Evolutionary conservation across 192 early-diverging fungal species (phyloP).

Genomic region (Coemansia sp.): DNA sequence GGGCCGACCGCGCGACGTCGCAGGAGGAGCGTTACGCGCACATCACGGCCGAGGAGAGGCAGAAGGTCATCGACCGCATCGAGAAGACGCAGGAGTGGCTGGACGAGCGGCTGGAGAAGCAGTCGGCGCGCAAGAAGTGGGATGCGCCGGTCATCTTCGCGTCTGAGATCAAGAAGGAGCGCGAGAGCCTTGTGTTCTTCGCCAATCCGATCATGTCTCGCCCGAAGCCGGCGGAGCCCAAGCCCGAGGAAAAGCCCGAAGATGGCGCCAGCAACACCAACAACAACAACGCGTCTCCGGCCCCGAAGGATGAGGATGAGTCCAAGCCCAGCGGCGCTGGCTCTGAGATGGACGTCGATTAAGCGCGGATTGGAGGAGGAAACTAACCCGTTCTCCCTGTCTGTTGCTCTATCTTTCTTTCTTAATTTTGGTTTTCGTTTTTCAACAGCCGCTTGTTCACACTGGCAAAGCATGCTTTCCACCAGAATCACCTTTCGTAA

Average conservation of each 20-base stretch:
- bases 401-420: too few species aligned
- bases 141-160: conserved; percentile 69
- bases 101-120: conserved; percentile 74
- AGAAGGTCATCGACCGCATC: conserved; percentile 73
- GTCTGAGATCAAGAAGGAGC: conserved; percentile 73
- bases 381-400: too few species aligned
- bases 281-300: not conserved
- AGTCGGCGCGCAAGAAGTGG: conserved; percentile 74
- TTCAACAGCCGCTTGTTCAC: too few species aligned
- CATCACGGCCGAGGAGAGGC: conserved; percentile 82
- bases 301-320: conserved; percentile 33
- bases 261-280: conserved; percentile 34
- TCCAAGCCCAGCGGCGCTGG: conserved; percentile 50
- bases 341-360: conserved; percentile 71
- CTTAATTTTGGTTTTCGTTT: too few species aligned
- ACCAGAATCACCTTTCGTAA: too few species aligned
- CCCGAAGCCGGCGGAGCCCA: conserved; percentile 80
- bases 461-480: too few species aligned
- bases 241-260: conserved; percentile 54
- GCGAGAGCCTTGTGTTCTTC: conserved; percentile 66
- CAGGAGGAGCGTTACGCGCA: conserved; percentile 85
- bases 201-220: conserved; percentile 81
- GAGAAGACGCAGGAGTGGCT: conserved; percentile 84
- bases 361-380: conserved; percentile 17
- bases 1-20: conserved; percentile 68